Conservation (phyloP, 2,329 filamentous ascomycete genomes). For the Neonectria coccinea region DNA sequence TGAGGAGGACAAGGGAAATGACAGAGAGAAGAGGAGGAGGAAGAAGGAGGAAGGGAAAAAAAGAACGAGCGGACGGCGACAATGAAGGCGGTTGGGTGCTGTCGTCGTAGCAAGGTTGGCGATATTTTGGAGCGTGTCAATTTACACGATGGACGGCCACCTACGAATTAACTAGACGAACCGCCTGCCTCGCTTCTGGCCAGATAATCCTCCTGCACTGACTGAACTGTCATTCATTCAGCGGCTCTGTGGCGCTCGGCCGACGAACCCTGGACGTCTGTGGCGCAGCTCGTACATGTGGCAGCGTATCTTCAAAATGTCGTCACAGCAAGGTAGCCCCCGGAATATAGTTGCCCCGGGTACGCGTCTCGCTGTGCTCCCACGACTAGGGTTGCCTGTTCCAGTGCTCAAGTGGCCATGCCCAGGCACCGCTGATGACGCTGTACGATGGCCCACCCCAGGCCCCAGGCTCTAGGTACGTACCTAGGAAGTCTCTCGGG, state of each 20-base stretch:
- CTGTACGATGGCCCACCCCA: slow-evolving; percentile 23
- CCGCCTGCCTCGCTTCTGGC: slow-evolving; percentile 33
- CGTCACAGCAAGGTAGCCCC: slow-evolving; percentile 1
- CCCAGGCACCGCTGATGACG: slow-evolving; percentile 48
- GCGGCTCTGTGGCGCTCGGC: slow-evolving; percentile 28
- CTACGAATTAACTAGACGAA: not conserved
- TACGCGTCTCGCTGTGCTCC: not conserved
- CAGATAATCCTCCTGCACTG: slow-evolving; percentile 35
- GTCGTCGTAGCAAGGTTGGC: slow-evolving; percentile 12
- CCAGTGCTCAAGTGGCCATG: slow-evolving; percentile 1
- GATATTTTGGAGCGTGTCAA: slow-evolving; percentile 19
- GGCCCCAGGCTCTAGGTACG: slow-evolving; percentile 3
- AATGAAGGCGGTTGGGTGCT: slow-evolving; percentile 5
- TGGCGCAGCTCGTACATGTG: slow-evolving; percentile 12
- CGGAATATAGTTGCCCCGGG: slow-evolving; percentile 28
- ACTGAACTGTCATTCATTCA: slow-evolving; percentile 11
- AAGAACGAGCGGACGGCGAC: not conserved
- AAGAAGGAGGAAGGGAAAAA: not conserved
- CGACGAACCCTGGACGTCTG: slow-evolving; percentile 5
- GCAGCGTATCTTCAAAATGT: not conserved
- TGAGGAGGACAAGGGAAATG: slow-evolving; percentile 19
- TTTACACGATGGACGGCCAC: slow-evolving; percentile 26
- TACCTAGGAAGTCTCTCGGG: slow-evolving; percentile 8
- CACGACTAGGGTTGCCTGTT: not conserved
- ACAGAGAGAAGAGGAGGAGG: slow-evolving; percentile 46